Evolutionary conservation across 106 monocot species (phyloP).

Genomic region (Gastrodia elata): DNA sequence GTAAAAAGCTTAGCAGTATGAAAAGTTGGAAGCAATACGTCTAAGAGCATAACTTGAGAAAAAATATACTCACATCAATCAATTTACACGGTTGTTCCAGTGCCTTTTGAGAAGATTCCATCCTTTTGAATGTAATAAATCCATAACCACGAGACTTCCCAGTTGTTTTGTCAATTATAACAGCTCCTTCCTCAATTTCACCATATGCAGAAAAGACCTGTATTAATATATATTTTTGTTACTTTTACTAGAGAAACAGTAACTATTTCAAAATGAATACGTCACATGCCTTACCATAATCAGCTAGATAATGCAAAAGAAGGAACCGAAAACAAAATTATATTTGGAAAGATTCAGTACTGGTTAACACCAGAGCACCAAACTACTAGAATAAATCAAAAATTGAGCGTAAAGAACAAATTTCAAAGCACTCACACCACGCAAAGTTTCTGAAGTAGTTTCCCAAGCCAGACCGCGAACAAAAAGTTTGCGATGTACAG

Average conservation of each 20-base stretch:
- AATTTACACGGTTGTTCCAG: conserved; percentile 45
- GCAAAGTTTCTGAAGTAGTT: conserved; percentile 58
- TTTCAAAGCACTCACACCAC: conserved; percentile 57
- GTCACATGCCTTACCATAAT: background rate
- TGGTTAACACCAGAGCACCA: background rate
- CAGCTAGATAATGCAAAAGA: background rate
- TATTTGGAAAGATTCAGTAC: background rate
- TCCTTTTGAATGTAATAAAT: conserved; percentile 38
- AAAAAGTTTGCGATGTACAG: conserved; percentile 63
- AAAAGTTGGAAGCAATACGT: background rate
- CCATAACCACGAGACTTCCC: conserved; percentile 59
- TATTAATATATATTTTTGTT: background rate
- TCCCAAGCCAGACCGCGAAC: conserved; percentile 56
- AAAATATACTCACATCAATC: conserved; percentile 32
- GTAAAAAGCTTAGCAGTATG: background rate
- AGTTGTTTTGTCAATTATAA: conserved; percentile 42
- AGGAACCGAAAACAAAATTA: background rate
- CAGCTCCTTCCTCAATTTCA: conserved; percentile 57
- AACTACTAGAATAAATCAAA: conserved; percentile 11
- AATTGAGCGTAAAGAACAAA: conserved; percentile 32
- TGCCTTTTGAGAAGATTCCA: conserved; percentile 42
- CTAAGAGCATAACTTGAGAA: background rate
- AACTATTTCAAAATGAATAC: background rate
- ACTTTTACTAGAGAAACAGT: background rate
- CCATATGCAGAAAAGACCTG: conserved; percentile 37